Evolutionary conservation across 257 asterid genomes (phyloP).

Genomic region (Capsicum pubescens): DNA sequence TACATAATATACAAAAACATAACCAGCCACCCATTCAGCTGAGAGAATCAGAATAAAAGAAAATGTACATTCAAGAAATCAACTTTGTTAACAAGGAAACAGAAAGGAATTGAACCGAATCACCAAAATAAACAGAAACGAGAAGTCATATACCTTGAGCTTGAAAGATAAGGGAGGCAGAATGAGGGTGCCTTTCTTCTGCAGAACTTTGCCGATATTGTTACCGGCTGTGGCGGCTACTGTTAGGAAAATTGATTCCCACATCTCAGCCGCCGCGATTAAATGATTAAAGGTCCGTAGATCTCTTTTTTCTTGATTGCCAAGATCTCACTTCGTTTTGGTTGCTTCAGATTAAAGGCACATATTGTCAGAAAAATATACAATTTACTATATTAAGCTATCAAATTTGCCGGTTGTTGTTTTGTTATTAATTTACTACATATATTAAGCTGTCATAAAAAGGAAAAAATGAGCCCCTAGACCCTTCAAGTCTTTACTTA

Average conservation of each 20-base stretch:
- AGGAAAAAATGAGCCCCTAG: no score
- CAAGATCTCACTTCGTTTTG: slow-evolving; percentile 5
- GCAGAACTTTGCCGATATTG: slow-evolving; percentile 98
- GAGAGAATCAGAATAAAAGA: not conserved
- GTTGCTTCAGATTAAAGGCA: not conserved
- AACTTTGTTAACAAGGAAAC: not conserved
- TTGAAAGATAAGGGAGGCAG: slow-evolving; percentile 97
- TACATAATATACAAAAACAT: not conserved
- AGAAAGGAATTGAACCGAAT: not conserved
- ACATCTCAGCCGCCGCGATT: slow-evolving; percentile 54
- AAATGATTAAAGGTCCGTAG: not conserved
- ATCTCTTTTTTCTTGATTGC: not conserved
- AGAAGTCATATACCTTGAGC: slow-evolving; percentile 67
- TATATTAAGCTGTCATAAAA: no score
- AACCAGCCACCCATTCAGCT: not conserved
- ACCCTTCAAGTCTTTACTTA: no score
- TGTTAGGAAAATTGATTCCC: slow-evolving; percentile 92
- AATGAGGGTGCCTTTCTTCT: slow-evolving; percentile 98
- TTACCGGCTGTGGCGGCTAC: slow-evolving; percentile 97
- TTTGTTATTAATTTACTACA: no score
- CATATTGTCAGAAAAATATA: not conserved
- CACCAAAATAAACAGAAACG: not conserved
- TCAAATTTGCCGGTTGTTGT: not conserved
- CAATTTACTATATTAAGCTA: not conserved
- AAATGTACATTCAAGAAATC: not conserved